These are phyloP conservation scores for Brassica rapa DNA, from an alignment of 345 rosid genomes.

Conservation along the genomic window DNA sequence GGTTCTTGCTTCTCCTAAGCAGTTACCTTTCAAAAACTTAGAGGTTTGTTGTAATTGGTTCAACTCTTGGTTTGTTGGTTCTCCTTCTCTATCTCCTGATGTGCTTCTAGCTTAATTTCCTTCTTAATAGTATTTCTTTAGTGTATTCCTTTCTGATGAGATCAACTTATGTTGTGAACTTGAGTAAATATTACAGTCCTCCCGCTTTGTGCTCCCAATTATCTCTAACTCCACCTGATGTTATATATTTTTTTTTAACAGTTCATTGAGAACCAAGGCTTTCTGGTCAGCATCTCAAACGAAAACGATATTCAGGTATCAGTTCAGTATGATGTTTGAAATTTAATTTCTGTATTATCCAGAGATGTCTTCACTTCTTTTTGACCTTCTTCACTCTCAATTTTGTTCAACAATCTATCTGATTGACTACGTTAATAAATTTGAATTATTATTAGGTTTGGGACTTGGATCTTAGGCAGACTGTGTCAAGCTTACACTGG, in stretches of 20 bases:
- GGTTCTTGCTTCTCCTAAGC: constrained; percentile 71
- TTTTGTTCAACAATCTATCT: constrained; percentile 8
- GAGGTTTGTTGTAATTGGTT: constrained; percentile 50
- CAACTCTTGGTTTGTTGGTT: too few species aligned
- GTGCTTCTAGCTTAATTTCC: constrained; percentile 16
- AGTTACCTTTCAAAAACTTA: constrained; percentile 64
- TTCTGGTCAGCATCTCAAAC: constrained; percentile 62
- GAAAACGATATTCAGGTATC: constrained; percentile 81
- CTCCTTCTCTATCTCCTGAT: constrained; percentile 3
- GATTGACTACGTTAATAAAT: neutral
- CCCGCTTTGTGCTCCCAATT: neutral
- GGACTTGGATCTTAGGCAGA: constrained; percentile 67
- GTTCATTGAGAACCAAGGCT: constrained; percentile 82
- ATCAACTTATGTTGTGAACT: constrained; percentile 12
- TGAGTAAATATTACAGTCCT: neutral
- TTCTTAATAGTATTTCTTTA: constrained; percentile 11
- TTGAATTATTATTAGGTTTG: constrained; percentile 61
- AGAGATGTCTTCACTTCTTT: constrained; percentile 1
- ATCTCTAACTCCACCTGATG: too few species aligned
- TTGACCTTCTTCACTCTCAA: too few species aligned
- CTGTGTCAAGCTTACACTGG: constrained; percentile 60
- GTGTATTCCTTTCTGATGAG: neutral
- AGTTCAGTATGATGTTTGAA: constrained; percentile 17
- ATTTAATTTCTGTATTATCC: constrained; percentile 32
- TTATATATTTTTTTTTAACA: neutral